Percentiles rank a stretch among this genome's conserved stretches.
These are phyloP conservation scores for Pichia occidentalis DNA, from an alignment of 805 yeast species.

Conservation along the genomic window DNA sequence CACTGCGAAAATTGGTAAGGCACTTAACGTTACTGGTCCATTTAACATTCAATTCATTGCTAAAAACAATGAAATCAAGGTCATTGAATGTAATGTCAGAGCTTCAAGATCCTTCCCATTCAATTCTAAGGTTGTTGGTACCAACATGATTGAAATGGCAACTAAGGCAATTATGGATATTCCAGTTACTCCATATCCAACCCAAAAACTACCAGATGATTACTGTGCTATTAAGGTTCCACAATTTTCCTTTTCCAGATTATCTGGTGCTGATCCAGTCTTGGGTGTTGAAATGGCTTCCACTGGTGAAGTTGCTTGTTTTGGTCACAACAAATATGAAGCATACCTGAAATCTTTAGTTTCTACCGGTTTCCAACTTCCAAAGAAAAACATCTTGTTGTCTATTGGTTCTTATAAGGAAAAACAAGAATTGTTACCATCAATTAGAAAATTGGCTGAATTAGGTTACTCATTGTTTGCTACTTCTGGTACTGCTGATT, in stretches of 20 bases:
- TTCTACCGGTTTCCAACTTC: conserved; percentile 92
- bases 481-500: conserved; percentile 98
- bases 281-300: conserved; percentile 99
- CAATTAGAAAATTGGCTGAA: conserved; percentile 71
- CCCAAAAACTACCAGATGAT: conserved; percentile 80
- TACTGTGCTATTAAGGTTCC: conserved; percentile 97
- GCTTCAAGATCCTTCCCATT: conserved; percentile 99
- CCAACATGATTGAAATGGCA: conserved; percentile 94
- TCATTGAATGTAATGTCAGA: conserved; percentile 96
- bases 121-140: conserved; percentile 94
- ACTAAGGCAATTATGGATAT: conserved; percentile 89
- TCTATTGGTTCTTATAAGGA: conserved; percentile 97
- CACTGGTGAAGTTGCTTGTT: conserved; percentile 97
- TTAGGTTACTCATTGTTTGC: conserved; percentile 90
- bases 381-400: conserved; percentile 87
- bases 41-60: conserved; percentile 96
- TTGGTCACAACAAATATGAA: conserved; percentile 94
- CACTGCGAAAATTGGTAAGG: conserved; percentile 92
- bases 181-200: conserved; percentile 86
- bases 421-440: conserved; percentile 86
- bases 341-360: conserved; percentile 92
- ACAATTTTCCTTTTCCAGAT: conserved; percentile 93
- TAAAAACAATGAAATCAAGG: conserved; percentile 91
- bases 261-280: conserved; percentile 97
- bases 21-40: conserved; percentile 95